Conservation (phyloP, 441 rosid species). For the Hura crepitans region DNA sequence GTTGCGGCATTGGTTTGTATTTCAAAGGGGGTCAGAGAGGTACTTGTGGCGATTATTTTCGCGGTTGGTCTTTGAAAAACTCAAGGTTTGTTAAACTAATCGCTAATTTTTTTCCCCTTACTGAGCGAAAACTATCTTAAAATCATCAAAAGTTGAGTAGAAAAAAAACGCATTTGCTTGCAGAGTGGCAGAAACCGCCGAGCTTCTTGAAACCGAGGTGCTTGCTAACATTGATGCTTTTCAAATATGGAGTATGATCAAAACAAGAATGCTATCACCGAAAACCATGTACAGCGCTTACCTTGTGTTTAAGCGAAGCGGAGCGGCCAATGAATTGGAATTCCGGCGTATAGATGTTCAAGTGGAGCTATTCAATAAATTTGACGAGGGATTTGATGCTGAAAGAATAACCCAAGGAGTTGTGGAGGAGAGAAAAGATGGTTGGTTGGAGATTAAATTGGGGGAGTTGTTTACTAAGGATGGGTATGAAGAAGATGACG, state of each 20-base stretch:
- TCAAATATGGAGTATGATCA: too few species aligned
- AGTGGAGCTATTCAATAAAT: conserved; percentile 36
- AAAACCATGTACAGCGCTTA: conserved; percentile 33
- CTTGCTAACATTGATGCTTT: conserved; percentile 44
- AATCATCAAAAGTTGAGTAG: too few species aligned
- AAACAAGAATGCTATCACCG: conserved; percentile 33
- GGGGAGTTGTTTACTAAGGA: conserved; percentile 38
- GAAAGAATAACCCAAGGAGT: not conserved
- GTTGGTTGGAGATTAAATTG: conserved; percentile 45
- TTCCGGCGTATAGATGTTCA: conserved; percentile 28
- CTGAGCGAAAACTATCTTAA: too few species aligned
- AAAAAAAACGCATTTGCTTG: not conserved
- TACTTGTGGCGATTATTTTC: conserved; percentile 46
- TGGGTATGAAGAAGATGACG: conserved; percentile 29
- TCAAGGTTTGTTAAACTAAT: too few species aligned
- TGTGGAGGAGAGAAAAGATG: conserved; percentile 30
- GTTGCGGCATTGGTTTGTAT: too few species aligned
- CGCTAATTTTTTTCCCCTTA: too few species aligned
- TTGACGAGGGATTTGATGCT: conserved; percentile 20
- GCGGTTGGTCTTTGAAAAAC: not conserved
- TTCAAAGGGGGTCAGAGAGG: too few species aligned
- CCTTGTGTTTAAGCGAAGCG: conserved; percentile 33
- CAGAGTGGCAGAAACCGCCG: conserved; percentile 47
- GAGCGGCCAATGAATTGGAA: conserved; percentile 31
- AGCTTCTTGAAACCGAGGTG: conserved; percentile 46